Percentiles rank a stretch among this genome's conserved stretches.
These are phyloP conservation scores for Trametes cubensis DNA, from an alignment of 768 basidiomycete species.

Conservation along the genomic window DNA sequence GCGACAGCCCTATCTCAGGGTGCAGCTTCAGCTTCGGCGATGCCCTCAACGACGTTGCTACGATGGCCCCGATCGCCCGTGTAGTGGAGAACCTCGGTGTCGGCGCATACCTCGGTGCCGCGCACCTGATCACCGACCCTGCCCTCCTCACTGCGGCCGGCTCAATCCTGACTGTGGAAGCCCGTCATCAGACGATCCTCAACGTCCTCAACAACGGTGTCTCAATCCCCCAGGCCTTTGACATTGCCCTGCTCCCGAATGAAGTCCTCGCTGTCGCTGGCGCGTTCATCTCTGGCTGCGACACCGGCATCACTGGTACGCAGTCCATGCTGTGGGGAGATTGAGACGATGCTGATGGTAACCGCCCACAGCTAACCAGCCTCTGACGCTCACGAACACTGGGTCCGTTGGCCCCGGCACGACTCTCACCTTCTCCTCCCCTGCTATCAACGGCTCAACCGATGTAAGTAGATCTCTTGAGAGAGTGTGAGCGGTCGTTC, in stretches of 20 bases:
- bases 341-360: not conserved
- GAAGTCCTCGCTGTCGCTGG: conserved; percentile 74
- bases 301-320: conserved; percentile 58
- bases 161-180: conserved; percentile 77
- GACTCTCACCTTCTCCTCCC: conserved; percentile 59
- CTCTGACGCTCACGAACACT: conserved; percentile 65
- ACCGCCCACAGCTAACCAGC: conserved; percentile 51
- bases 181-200: conserved; percentile 80
- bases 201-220: conserved; percentile 67
- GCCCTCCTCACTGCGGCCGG: conserved; percentile 65
- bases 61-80: conserved; percentile 73
- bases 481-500: not conserved
- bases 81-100: conserved; percentile 79
- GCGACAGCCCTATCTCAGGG: conserved; percentile 51
- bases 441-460: conserved; percentile 55
- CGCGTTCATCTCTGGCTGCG: conserved; percentile 70
- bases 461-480: conserved; percentile 38
- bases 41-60: conserved; percentile 63
- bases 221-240: conserved; percentile 70
- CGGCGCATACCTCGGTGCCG: conserved; percentile 74
- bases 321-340: conserved; percentile 1
- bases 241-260: conserved; percentile 66
- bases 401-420: conserved; percentile 60
- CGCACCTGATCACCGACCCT: conserved; percentile 62
- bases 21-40: conserved; percentile 73